Evolutionary conservation across 805 yeast species (phyloP).

Genomic region (Pichia occidentalis): DNA sequence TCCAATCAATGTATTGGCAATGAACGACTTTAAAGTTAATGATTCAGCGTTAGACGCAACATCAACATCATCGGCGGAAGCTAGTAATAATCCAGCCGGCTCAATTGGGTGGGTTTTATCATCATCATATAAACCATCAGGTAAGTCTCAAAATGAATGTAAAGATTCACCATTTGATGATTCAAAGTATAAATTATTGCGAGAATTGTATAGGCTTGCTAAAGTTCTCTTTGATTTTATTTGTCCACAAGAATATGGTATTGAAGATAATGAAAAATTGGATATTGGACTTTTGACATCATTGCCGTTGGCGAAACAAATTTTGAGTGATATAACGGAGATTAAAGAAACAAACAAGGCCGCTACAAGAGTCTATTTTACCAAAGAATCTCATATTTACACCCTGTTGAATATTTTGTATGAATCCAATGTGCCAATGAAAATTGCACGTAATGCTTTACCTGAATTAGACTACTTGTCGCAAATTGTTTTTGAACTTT

Average conservation of each 20-base stretch:
- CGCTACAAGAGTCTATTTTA: constrained; percentile 82
- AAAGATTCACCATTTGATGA: constrained; percentile 60
- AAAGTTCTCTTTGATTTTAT: constrained; percentile 94
- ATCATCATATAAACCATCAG: constrained; percentile 25
- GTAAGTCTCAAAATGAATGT: constrained; percentile 14
- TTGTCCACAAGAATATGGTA: constrained; percentile 98
- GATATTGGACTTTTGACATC: constrained; percentile 95
- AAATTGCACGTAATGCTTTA: constrained; percentile 86
- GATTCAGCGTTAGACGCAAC: constrained; percentile 27
- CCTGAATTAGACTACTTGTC: constrained; percentile 96
- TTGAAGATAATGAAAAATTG: constrained; percentile 87
- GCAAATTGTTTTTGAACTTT: constrained; percentile 88
- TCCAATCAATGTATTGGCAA: constrained; percentile 68
- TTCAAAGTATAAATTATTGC: constrained; percentile 66
- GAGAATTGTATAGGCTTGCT: constrained; percentile 84
- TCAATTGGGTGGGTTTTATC: constrained; percentile 67
- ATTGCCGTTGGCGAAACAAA: constrained; percentile 85
- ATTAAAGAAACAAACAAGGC: constrained; percentile 78
- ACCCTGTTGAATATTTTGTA: constrained; percentile 85
- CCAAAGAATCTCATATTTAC: constrained; percentile 95
- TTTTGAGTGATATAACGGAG: constrained; percentile 68
- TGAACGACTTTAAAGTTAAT: constrained; percentile 67
- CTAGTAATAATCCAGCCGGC: constrained; percentile 39
- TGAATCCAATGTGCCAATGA: constrained; percentile 91
- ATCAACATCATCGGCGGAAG: constrained; percentile 19